These are phyloP conservation scores for Prorocentrum cordatum DNA, from an alignment of 169 alveolate species.

Conservation along the genomic window DNA sequence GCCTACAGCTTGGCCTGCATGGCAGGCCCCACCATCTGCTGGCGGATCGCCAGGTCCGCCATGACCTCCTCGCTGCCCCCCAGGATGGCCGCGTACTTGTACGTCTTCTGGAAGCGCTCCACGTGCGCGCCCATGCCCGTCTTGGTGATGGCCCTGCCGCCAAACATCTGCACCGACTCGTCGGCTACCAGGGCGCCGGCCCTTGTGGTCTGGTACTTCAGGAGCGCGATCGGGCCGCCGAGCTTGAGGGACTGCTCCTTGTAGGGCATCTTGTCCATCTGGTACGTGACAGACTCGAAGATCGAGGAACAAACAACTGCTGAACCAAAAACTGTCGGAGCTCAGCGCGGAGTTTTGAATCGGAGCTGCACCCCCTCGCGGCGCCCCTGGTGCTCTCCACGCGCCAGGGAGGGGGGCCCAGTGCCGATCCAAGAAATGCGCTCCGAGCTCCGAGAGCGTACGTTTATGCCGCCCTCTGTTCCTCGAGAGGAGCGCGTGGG, in stretches of 20 bases:
- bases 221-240: conserved; percentile 23
- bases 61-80: conserved; percentile 70
- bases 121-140: conserved; percentile 65
- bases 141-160: conserved; percentile 64
- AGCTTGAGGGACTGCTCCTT: not conserved
- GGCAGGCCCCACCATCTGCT: not conserved
- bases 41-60: conserved; percentile 52
- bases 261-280: not conserved
- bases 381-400: too few species aligned
- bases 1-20: not conserved
- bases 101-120: conserved; percentile 22
- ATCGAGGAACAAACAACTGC: too few species aligned
- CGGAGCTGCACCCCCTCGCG: too few species aligned
- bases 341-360: too few species aligned
- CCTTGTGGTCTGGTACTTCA: conserved; percentile 30
- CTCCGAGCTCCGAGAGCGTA: too few species aligned
- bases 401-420: too few species aligned
- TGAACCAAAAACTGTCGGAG: too few species aligned
- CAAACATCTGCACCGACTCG: conserved; percentile 40
- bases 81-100: conserved; percentile 7
- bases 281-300: conserved; percentile 26
- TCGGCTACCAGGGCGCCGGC: conserved; percentile 14
- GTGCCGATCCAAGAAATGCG: too few species aligned
- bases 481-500: not conserved
- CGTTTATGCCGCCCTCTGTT: too few species aligned